These are phyloP conservation scores for Gaultheria prostrata DNA, from an alignment of 148 eudicot genomes.

Conservation along the genomic window DNA sequence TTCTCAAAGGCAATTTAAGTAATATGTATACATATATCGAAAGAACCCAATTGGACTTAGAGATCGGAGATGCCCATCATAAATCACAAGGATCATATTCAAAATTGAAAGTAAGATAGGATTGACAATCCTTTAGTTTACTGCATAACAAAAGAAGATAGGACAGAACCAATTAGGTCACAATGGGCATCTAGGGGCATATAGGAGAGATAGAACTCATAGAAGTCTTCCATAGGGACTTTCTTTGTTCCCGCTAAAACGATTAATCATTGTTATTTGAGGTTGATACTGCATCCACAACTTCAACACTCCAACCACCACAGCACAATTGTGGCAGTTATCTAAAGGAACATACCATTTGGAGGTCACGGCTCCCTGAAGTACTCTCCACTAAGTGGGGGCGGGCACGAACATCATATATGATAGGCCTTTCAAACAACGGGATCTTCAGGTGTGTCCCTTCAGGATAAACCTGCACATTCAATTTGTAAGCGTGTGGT, in stretches of 20 bases:
- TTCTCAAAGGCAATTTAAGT: background rate
- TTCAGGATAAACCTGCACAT: constrained; percentile 82
- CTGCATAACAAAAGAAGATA: background rate
- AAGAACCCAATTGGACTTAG: background rate
- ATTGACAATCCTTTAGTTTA: background rate
- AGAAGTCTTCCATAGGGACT: background rate
- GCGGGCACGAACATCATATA: constrained; percentile 93
- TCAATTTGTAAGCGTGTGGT: background rate
- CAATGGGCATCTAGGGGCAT: background rate
- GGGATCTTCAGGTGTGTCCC: constrained; percentile 89
- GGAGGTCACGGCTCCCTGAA: constrained; percentile 95
- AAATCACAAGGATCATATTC: background rate
- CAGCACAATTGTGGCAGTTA: background rate
- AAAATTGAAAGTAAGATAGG: background rate
- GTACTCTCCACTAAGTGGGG: constrained; percentile 90
- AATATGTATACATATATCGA: background rate
- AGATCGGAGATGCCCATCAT: background rate
- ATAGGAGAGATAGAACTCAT: background rate
- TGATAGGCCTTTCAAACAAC: constrained; percentile 86
- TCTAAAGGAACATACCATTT: constrained; percentile 52
- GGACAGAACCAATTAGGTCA: background rate
- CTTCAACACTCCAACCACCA: background rate
- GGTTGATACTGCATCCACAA: background rate
- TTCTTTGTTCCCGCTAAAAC: background rate
- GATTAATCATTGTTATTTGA: background rate